phyloP scores from a whole-genome alignment of 768 basidiomycete species.

The Glaciozyma martinii region DNA sequence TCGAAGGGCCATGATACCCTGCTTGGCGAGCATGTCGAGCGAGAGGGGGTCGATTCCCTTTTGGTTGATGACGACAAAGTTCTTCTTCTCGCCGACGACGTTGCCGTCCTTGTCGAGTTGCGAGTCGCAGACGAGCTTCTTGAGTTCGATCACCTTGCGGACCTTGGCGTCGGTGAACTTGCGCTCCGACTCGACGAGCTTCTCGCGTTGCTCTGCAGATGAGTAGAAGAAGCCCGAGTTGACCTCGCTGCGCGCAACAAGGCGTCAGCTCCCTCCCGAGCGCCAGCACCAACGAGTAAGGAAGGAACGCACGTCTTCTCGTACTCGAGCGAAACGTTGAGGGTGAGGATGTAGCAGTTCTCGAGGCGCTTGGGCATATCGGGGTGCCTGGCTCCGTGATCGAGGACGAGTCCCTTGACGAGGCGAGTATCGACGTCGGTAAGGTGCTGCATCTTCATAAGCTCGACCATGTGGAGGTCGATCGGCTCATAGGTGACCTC shows the following conservation, averaged over 20 bases:
- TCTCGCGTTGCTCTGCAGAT: slow-evolving; percentile 93
- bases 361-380: slow-evolving; percentile 99
- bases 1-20: slow-evolving; percentile 86
- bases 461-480: slow-evolving; percentile 97
- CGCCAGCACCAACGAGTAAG: not conserved
- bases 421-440: slow-evolving; percentile 95
- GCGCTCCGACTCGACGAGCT: slow-evolving; percentile 94
- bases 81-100: slow-evolving; percentile 48
- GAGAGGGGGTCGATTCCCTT: slow-evolving; percentile 98
- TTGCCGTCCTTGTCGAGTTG: slow-evolving; percentile 55
- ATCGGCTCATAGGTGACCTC: slow-evolving; percentile 76
- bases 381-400: slow-evolving; percentile 95
- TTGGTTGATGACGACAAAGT: slow-evolving; percentile 93
- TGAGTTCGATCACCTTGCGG: slow-evolving; percentile 91
- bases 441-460: slow-evolving; percentile 99
- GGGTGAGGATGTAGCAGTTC: slow-evolving; percentile 85
- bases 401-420: slow-evolving; percentile 86
- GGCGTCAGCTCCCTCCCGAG: slow-evolving; percentile 30
- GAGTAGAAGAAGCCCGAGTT: slow-evolving; percentile 99
- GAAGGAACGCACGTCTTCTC: slow-evolving; percentile 81
- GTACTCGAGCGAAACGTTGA: slow-evolving; percentile 97
- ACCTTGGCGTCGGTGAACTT: slow-evolving; percentile 88
- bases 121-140: slow-evolving; percentile 92
- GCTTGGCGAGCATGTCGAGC: slow-evolving; percentile 90
- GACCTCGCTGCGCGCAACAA: slow-evolving; percentile 61